Base-by-base conservation (phyloP, 2,329 filamentous ascomycete species). In the Periconia digitata region DNA sequence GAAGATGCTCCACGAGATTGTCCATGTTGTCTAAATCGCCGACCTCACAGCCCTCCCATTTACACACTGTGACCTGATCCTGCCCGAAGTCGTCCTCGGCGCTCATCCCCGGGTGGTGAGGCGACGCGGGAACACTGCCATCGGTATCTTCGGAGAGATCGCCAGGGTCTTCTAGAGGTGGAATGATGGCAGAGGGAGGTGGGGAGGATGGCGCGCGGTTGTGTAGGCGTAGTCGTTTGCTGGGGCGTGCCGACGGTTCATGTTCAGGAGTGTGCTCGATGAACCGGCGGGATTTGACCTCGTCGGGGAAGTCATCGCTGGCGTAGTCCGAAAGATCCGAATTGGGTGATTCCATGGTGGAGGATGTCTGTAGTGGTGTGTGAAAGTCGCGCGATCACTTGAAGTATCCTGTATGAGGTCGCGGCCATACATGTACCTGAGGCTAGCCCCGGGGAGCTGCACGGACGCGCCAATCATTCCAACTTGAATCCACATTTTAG, bases 121-220 rank as follows among this genome's bases (percentile, higher is more conserved):
- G 76, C 40, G 76, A 77, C 50, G 65, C 87, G 67, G 75, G 88
- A 72, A 72, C 86, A 79, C 67, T 91, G 70, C 90, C 90, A 27
- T 89, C 92, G 42, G 89, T 95, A 72, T 99, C 94, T 44, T 89
- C 90, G 7, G 91, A 96, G 51, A 97, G 86, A 45, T 91, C 88
- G 43, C 84, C 74, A 58, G 81, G 58, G 37, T 64, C 62, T n/a
- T 48, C 40, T 32, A 53, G 49, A 18, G 54, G 49, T 38, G 54
- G 23, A 50, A 27, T 52, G n/a, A n/a, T n/a, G 50, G 40, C 44
- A 55, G 40, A 53, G 59, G 52, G 51, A 72, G 64, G 60, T 62
- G 71, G 54, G 67, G 53, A 55, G 2, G 65, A 67, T 61, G 51
- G 70, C 24, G 64, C 60, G 57, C 59, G 66, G 13, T 59, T 51